Evolutionary conservation across 2,329 filamentous ascomycete species (phyloP).

Genomic region (Phialemoniopsis sp.): DNA sequence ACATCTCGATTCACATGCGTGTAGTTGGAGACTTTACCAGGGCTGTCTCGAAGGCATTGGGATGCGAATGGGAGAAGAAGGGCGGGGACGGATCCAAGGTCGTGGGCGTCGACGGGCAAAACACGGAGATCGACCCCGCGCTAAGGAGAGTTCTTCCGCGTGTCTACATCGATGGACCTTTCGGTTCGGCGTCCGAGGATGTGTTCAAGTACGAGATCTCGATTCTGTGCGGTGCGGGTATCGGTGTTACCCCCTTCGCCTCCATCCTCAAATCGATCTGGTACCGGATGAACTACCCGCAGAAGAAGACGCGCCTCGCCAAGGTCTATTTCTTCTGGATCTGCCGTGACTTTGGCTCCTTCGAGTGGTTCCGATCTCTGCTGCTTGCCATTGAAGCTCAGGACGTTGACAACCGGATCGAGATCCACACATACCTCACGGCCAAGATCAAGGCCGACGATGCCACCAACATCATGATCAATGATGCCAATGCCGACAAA

Average conservation of each 20-base stretch:
- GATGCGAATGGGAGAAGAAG: slow-evolving; percentile 68
- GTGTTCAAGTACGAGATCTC: slow-evolving; percentile 86
- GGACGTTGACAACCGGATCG: slow-evolving; percentile 78
- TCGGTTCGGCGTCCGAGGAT: slow-evolving; percentile 81
- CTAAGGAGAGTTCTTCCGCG: slow-evolving; percentile 72
- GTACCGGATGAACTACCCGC: slow-evolving; percentile 88
- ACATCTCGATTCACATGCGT: slow-evolving; percentile 82
- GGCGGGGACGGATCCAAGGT: slow-evolving; percentile 58
- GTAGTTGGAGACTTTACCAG: slow-evolving; percentile 80
- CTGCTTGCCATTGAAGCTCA: slow-evolving; percentile 82
- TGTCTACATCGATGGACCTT: slow-evolving; percentile 80
- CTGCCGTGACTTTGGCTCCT: slow-evolving; percentile 81
- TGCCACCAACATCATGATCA: slow-evolving; percentile 90
- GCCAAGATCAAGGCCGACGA: slow-evolving; percentile 84
- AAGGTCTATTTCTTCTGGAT: slow-evolving; percentile 96
- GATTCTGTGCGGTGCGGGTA: slow-evolving; percentile 76
- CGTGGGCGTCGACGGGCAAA: slow-evolving; percentile 60
- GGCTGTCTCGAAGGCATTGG: slow-evolving; percentile 63
- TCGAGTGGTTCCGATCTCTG: slow-evolving; percentile 85
- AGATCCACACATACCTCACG: slow-evolving; percentile 86
- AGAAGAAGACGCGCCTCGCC: slow-evolving; percentile 71
- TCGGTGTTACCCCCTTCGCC: slow-evolving; percentile 82
- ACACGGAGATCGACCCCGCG: slow-evolving; percentile 60
- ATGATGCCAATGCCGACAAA: slow-evolving; percentile 78
- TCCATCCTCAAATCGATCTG: slow-evolving; percentile 88